Conservation (phyloP, 2,329 filamentous ascomycete species). For the Claviceps digitariae region DNA sequence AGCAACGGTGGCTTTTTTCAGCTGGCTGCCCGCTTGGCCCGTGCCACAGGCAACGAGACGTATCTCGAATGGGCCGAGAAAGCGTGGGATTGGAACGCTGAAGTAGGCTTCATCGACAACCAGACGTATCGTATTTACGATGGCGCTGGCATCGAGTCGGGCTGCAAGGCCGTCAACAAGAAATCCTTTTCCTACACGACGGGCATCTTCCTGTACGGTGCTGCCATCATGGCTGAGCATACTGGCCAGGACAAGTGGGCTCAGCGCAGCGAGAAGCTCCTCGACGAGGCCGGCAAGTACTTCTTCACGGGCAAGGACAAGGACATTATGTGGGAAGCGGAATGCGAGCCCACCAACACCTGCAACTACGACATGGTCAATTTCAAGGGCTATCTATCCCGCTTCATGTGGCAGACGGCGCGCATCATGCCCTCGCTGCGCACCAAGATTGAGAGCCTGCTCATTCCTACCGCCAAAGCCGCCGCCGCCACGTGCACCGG, state of each 20-base stretch:
- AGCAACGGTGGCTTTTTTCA: constrained; percentile 77
- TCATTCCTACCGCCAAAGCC: constrained; percentile 39
- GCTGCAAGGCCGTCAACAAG: constrained; percentile 39
- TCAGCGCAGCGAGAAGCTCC: constrained; percentile 35
- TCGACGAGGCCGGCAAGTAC: constrained; percentile 39
- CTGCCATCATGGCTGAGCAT: constrained; percentile 49
- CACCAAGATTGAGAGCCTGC: constrained; percentile 30
- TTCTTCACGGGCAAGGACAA: constrained; percentile 40
- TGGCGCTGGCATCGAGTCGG: constrained; percentile 39
- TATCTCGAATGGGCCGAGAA: constrained; percentile 54
- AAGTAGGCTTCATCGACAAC: constrained; percentile 42
- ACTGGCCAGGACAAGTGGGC: constrained; percentile 41
- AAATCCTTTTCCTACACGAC: constrained; percentile 52
- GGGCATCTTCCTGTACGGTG: constrained; percentile 52
- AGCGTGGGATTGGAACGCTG: constrained; percentile 51
- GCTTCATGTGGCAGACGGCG: constrained; percentile 48
- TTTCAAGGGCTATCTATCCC: constrained; percentile 55
- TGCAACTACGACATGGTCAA: constrained; percentile 53
- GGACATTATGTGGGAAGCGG: constrained; percentile 50
- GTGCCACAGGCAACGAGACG: constrained; percentile 52
- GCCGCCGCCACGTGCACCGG: constrained; percentile 45
- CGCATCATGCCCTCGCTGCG: constrained; percentile 42
- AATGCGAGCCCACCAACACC: constrained; percentile 43
- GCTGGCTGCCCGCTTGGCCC: constrained; percentile 60
- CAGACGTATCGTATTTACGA: constrained; percentile 43